A percentile compares a stretch with the other conserved stretches of the same genome.
Conservation (phyloP, 179 eudicot genomes). For the Spinacia oleracea region DNA sequence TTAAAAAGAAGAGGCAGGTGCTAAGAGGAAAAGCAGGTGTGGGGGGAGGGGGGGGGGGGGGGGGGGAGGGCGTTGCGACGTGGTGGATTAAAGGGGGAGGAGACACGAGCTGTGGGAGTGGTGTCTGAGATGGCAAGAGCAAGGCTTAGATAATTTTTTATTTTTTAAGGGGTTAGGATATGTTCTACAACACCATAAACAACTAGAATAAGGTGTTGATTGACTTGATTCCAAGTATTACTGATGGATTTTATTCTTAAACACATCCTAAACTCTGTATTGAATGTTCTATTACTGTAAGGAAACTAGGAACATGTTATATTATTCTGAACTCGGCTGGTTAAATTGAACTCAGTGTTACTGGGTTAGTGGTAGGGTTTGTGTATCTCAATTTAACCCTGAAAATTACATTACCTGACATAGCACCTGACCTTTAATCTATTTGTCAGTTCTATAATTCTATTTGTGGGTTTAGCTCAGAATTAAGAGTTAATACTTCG, state of each 20-base stretch:
- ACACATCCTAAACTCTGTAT: neutral
- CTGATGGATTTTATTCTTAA: neutral
- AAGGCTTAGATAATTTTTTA: neutral
- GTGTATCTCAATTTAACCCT: neutral
- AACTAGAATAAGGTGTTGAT: neutral
- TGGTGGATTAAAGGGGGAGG: neutral
- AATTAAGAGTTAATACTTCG: neutral
- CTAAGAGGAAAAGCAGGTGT: neutral
- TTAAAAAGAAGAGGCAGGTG: neutral
- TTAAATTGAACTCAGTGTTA: neutral
- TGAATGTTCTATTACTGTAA: neutral
- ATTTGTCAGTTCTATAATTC: neutral
- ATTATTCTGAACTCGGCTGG: neutral
- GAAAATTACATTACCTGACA: neutral
- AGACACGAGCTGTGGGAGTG: neutral
- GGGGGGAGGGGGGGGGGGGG: neutral
- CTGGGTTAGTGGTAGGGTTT: neutral
- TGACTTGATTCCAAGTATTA: neutral
- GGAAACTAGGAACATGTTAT: neutral
- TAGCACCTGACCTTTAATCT: neutral
- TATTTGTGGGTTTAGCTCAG: neutral
- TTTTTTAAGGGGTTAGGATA: neutral
- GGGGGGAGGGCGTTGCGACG: neutral
- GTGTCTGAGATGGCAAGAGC: neutral
- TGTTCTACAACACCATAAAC: neutral